Base-by-base conservation (phyloP, 352 stramenopile species). In the Pythium oligandrum region DNA sequence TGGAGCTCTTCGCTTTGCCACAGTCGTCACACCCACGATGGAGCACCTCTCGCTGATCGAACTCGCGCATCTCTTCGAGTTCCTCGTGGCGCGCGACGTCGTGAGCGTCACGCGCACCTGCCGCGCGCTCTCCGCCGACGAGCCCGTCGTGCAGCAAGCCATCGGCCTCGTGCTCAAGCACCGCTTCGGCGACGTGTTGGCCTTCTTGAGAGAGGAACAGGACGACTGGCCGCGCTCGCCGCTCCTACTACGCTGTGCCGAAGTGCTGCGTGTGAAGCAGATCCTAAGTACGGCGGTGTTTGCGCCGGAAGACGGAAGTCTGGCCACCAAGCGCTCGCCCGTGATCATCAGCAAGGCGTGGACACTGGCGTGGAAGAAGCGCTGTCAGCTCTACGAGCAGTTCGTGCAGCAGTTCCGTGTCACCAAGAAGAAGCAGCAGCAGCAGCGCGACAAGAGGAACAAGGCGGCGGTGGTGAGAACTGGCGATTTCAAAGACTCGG, bases 321-420 rank as follows among this genome's bases (percentile, higher is more conserved):
- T 50, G 6, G 73, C 70, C 37, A 48, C 64, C 10, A 64, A 40
- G 9, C 65, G 68, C 11, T 46, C 68, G 6, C 67, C 60, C 44
- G 73, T 94, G 35, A 52, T 93, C 17, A 65, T 92, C 43, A 86
- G 78, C 57, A 83, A 79, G 48, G 72, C 80, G 32, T 95, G 82
- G 78, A 69, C 89, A 30, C 61, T 85, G 30, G 77, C 77, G 36
- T 92, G 73, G 69, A 84, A 77, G 60, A 88, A 85, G 51, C 75
- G 81, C 40, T 84, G 78, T 52, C 75, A 86, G 39, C 42, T 32
- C 11, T 87, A 80, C 59, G 84, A 95, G 63, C 81, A 92, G 62
- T 86, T 76, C 55, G 36, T 92, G 11, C 59, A 70, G 61, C 84
- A 93, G 55, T 91, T 91, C 45, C 78, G 75, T 7, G 51, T 69